phyloP scores from a whole-genome alignment of 1,284 basidiomycete species.

The Pterulicium gracile region DNA sequence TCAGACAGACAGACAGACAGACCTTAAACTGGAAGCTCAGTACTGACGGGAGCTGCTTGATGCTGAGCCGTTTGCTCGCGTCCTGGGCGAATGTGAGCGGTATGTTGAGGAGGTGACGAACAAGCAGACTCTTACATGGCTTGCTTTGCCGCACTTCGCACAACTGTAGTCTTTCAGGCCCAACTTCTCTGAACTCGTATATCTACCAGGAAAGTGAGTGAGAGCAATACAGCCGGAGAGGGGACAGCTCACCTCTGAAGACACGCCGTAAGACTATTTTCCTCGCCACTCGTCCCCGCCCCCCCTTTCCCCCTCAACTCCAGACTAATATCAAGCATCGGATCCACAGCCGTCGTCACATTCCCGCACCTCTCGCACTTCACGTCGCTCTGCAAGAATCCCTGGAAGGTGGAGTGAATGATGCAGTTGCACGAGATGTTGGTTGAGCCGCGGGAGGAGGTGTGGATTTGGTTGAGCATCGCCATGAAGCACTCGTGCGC shows the following conservation, averaged over 20 bases:
- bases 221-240: slow-evolving; percentile 5
- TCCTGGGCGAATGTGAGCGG: slow-evolving; percentile 29
- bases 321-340: slow-evolving; percentile 86
- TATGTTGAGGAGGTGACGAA: slow-evolving; percentile 5
- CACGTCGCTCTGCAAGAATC: slow-evolving; percentile 82
- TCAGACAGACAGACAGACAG: slow-evolving; percentile 6
- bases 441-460: slow-evolving; percentile 61
- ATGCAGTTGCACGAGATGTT: slow-evolving; percentile 82
- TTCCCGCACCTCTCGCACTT: slow-evolving; percentile 74
- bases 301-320: slow-evolving; percentile 60
- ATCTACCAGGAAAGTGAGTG: slow-evolving; percentile 30
- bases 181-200: slow-evolving; percentile 68
- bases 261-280: slow-evolving; percentile 55
- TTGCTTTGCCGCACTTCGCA: slow-evolving; percentile 57
- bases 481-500: slow-evolving; percentile 88
- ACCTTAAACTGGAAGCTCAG: slow-evolving; percentile 96
- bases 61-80: slow-evolving; percentile 76
- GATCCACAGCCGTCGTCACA: slow-evolving; percentile 75
- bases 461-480: slow-evolving; percentile 76
- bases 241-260: slow-evolving; percentile 43
- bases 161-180: slow-evolving; percentile 66
- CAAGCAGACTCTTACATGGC: slow-evolving; percentile 34
- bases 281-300: slow-evolving; percentile 28
- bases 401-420: slow-evolving; percentile 86
- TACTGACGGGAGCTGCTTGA: slow-evolving; percentile 81